Conservation (phyloP, 2,329 filamentous ascomycete genomes). For the Colletotrichum sp. region DNA sequence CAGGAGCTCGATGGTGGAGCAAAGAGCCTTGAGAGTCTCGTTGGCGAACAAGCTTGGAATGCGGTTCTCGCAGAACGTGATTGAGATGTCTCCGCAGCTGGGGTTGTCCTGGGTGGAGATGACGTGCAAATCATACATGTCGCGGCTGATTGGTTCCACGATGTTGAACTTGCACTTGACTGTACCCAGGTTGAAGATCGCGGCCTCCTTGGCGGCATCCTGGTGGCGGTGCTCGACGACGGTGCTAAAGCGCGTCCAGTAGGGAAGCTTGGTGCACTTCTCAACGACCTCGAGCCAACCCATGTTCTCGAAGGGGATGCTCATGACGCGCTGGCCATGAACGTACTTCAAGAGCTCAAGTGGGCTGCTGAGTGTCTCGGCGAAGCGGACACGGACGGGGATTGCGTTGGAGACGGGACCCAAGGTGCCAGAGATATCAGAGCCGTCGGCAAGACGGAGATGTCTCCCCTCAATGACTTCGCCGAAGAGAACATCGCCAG, state of each 20-base stretch:
- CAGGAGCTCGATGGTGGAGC: slow-evolving; percentile 49
- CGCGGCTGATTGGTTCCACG: slow-evolving; percentile 43
- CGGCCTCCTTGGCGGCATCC: slow-evolving; percentile 41
- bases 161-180: slow-evolving; percentile 50
- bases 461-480: slow-evolving; percentile 56
- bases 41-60: slow-evolving; percentile 46
- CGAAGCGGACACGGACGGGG: slow-evolving; percentile 54
- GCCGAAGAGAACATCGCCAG: slow-evolving; percentile 61
- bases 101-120: slow-evolving; percentile 42
- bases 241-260: slow-evolving; percentile 59
- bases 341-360: slow-evolving; percentile 54
- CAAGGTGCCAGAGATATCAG: slow-evolving; percentile 62
- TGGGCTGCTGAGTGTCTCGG: slow-evolving; percentile 47
- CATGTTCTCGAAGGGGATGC: slow-evolving; percentile 54
- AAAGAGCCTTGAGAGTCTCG: slow-evolving; percentile 49
- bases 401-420: slow-evolving; percentile 53
- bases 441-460: slow-evolving; percentile 41
- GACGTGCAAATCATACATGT: slow-evolving; percentile 51
- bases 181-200: slow-evolving; percentile 48
- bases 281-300: slow-evolving; percentile 57
- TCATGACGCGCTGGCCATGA: slow-evolving; percentile 52
- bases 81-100: slow-evolving; percentile 43
- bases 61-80: slow-evolving; percentile 51
- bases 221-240: slow-evolving; percentile 56
- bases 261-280: slow-evolving; percentile 58